Percentiles rank a stretch among this genome's conserved stretches.
Conservation (phyloP, 2,329 filamentous ascomycete genomes). For the Trichoderma sp. region DNA sequence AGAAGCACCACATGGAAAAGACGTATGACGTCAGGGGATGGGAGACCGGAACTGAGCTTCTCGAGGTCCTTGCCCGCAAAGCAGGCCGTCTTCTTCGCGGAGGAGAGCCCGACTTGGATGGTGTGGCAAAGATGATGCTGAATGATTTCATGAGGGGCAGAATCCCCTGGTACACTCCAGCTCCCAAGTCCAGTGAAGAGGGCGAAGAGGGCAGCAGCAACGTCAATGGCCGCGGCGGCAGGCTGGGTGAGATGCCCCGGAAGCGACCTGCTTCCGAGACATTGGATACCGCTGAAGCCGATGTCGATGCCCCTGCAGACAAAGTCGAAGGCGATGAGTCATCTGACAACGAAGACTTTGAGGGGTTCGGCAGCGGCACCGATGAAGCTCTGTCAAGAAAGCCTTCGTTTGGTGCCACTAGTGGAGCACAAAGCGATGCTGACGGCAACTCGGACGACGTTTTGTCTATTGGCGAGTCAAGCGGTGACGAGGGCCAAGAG, state of each 20-base stretch:
- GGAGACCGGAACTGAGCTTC: slow-evolving; percentile 74
- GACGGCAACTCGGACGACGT: slow-evolving; percentile 46
- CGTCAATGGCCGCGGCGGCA: slow-evolving; percentile 72
- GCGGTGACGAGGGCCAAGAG: slow-evolving; percentile 37
- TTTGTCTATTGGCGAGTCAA: slow-evolving; percentile 33
- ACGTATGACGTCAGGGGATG: slow-evolving; percentile 89
- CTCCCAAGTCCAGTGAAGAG: slow-evolving; percentile 54
- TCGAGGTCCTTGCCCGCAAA: slow-evolving; percentile 86
- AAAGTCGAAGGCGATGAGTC: slow-evolving; percentile 35
- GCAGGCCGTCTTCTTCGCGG: slow-evolving; percentile 82
- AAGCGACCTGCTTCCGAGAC: slow-evolving; percentile 69
- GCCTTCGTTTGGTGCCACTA: slow-evolving; percentile 34
- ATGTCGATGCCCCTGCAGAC: slow-evolving; percentile 29
- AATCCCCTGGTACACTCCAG: slow-evolving; percentile 92
- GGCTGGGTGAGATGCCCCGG: slow-evolving; percentile 82
- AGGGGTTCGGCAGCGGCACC: slow-evolving; percentile 41
- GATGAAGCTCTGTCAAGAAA: slow-evolving; percentile 36
- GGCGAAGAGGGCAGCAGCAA: slow-evolving; percentile 51
- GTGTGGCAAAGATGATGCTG: slow-evolving; percentile 93
- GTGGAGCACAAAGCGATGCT: slow-evolving; percentile 39
- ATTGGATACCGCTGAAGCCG: slow-evolving; percentile 43
- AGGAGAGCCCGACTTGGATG: slow-evolving; percentile 93
- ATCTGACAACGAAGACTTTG: slow-evolving; percentile 41
- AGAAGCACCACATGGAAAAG: slow-evolving; percentile 83
- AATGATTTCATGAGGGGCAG: slow-evolving; percentile 96